Conservation (phyloP, 176 grass and related monocot species). For the Zoysia pacifica region DNA sequence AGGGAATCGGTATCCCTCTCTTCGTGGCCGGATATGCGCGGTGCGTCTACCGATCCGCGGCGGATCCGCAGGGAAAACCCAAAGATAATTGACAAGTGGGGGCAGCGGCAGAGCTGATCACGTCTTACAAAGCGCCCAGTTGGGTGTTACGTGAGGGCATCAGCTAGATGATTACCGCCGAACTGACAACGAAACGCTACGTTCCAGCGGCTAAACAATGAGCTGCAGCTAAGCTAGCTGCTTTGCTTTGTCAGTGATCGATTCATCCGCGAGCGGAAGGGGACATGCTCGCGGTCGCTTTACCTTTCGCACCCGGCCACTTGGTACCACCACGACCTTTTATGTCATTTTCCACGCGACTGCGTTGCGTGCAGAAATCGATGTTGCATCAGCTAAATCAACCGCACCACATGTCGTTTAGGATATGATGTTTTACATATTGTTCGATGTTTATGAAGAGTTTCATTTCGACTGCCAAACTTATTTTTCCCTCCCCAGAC, state of each 20-base stretch:
- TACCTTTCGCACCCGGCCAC: neutral
- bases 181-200: conserved; percentile 5
- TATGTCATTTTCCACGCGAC: conserved; percentile 26
- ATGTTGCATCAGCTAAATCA: neutral
- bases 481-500: neutral
- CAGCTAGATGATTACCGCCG: neutral
- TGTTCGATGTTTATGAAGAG: neutral
- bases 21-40: neutral
- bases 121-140: neutral
- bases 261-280: conserved; percentile 12
- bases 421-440: neutral
- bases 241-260: neutral
- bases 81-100: neutral
- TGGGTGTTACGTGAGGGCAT: conserved; percentile 8
- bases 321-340: neutral
- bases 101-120: neutral
- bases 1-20: too few relatives aligned
- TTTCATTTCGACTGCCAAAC: neutral
- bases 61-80: neutral
- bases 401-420: conserved; percentile 12
- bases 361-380: neutral
- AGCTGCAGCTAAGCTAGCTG: neutral
- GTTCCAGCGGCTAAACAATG: neutral
- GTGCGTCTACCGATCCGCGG: neutral
- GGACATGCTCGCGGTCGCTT: neutral